Base-by-base conservation (phyloP, 345 rosid genomes). In the Punica granatum region DNA sequence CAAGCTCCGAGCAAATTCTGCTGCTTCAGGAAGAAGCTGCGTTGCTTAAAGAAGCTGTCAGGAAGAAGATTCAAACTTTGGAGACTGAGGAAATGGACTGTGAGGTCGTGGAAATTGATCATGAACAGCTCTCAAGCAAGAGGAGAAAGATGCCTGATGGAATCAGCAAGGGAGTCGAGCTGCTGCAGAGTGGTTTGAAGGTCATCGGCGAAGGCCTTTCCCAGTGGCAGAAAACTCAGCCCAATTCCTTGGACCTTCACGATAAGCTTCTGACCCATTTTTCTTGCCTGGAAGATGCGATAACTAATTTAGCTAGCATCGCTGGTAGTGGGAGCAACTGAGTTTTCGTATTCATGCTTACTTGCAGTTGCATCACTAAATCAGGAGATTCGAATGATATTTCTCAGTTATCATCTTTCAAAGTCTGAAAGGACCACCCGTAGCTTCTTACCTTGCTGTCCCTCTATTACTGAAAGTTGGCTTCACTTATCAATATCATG, bases 111-210 rank as follows among this genome's bases (percentile, higher is more conserved):
- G 87, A 81, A 76, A 75, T 70, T 60, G 79, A 77, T 44, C 72
- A 60, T 12, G 82, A 72, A 42, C 67, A 67, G 34, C 79, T 64
- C 67, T 68, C 81, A 35, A 84, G 73, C 73, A 94, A 89, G 87
- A 88, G 79, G 85, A 85, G 96, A 79, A 94, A 84, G 71, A 77
- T 94, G 68, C 96, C 96, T 25, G 90, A 80, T 70, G 95, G 82
- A 68, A 85, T 91, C 61, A 62, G 84, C 66, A 81, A 71, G 72
- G 99, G 99, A 69, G 70, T 94, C 65, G 90, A 89, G 71, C 61
- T 91, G 69, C 72, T 94, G 46, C 87, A 89, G 80, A 82, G 70
- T 63, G 96, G 99, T 3, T 32, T 94, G 84, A 85, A 85, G 80
- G 81, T 68, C 44, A 78, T 91, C 8, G 76, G 82, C 48, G 88